A percentile compares a stretch with the other conserved stretches of the same genome.
Evolutionary conservation across 2,329 filamentous ascomycete species (phyloP).

Genomic region (Aspergillus caelatus): DNA sequence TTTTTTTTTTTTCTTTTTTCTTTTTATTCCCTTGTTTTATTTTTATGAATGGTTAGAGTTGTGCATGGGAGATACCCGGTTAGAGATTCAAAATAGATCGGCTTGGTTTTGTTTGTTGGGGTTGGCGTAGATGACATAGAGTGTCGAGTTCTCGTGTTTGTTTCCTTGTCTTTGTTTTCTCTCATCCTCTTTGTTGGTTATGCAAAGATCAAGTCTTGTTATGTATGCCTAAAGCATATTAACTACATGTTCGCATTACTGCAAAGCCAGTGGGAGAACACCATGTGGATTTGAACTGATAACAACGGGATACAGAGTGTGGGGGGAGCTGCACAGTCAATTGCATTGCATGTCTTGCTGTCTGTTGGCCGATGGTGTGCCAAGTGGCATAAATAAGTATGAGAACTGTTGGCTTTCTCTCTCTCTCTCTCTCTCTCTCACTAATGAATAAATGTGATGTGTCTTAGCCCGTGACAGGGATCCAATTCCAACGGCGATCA

Average conservation of each 20-base stretch:
- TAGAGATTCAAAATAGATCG: neutral
- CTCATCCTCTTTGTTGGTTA: neutral
- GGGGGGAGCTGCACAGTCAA: neutral
- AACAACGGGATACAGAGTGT: neutral
- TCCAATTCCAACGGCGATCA: neutral
- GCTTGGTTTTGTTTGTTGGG: neutral
- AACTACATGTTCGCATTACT: neutral
- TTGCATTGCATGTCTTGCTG: neutral
- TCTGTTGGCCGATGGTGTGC: neutral
- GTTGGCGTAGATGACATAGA: neutral
- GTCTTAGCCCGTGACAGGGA: neutral
- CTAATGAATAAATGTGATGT: neutral
- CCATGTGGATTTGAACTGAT: neutral
- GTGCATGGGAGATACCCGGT: slow-evolving; percentile 4
- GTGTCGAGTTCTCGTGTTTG: neutral
- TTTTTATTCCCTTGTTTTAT: neutral
- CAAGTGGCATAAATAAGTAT: neutral
- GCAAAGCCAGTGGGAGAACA: neutral
- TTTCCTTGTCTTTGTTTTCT: neutral
- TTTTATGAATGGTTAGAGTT: neutral
- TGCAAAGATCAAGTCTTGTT: neutral
- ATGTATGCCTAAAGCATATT: neutral
- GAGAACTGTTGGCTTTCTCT: neutral
- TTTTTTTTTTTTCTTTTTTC: neutral
- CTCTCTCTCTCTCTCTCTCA: neutral